Evolutionary conservation across 2,329 filamentous ascomycete species (phyloP).

Genomic region (Emergomyces pasteurianus): DNA sequence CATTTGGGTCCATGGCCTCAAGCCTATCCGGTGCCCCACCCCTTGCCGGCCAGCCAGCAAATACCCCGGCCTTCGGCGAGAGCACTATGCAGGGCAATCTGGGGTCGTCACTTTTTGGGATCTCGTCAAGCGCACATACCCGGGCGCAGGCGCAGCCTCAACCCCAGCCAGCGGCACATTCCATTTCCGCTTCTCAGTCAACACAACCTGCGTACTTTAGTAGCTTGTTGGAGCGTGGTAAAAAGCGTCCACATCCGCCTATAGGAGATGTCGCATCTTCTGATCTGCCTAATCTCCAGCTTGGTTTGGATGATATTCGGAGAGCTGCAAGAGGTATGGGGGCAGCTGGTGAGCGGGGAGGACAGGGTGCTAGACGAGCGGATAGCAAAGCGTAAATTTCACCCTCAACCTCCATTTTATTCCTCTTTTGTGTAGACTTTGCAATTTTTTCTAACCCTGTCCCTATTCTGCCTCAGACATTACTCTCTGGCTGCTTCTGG

Average conservation of each 20-base stretch:
- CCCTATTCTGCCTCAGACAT: slow-evolving; percentile 43
- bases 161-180: slow-evolving; percentile 14
- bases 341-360: slow-evolving; percentile 48
- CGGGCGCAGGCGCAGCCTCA: slow-evolving; percentile 16
- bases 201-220: slow-evolving; percentile 52
- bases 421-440: too few species aligned
- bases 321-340: slow-evolving; percentile 66
- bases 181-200: slow-evolving; percentile 18
- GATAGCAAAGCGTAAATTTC: slow-evolving; percentile 43
- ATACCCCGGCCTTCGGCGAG: neutral
- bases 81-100: slow-evolving; percentile 13
- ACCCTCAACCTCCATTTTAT: too few species aligned
- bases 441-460: neutral
- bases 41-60: slow-evolving; percentile 4
- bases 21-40: neutral
- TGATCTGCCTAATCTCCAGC: slow-evolving; percentile 77
- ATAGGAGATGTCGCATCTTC: slow-evolving; percentile 42
- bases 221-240: slow-evolving; percentile 50
- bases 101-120: slow-evolving; percentile 17
- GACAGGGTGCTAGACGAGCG: slow-evolving; percentile 28
- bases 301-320: slow-evolving; percentile 79
- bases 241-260: slow-evolving; percentile 55
- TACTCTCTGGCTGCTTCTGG: slow-evolving; percentile 90
- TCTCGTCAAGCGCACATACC: slow-evolving; percentile 11
- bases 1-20: neutral